Evolutionary conservation across 352 stramenopile species (phyloP), one percentile per base, ranked within the genome.

Genomic region (Globisporangium irregulare): DNA sequence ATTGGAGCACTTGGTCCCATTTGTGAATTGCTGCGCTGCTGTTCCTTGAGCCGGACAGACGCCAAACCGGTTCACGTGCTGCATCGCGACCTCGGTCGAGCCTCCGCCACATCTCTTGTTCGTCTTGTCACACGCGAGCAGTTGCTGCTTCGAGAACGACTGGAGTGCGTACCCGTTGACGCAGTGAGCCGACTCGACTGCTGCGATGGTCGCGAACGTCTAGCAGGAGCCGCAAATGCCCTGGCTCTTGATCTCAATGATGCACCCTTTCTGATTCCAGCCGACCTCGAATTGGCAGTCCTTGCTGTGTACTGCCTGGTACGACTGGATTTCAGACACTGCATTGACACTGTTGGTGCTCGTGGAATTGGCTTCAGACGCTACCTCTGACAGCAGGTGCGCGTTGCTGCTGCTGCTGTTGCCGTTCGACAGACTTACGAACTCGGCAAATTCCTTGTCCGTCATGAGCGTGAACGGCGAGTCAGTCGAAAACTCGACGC

Each of bases 151-250:
- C 29, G 87, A 97, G 24, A 98, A 86, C 70, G 27, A 87, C 73
- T n/a, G 90, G 68, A 2, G 74, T 25, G 86, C 79, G 12, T 79
- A 92, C 22, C 76, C 82, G 14, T 71, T 64, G 53, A 98, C 89
- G 29, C 88, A 96, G 71, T 97, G 84, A 9, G 82, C 92, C 12
- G 90, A 90, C 76, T 99, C 94, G 1, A 98, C 72, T 3, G 87
- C 93, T 8, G 90, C 89, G 15, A 96, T 79, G 1, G 92, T 92
- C 18, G 92, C 96, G 76, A 99, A 99, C 1, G 95, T 90, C 96
- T 97, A 99, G 79, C 97, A 99, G 9, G 91, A 97, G 55, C 97
- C 95, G 69, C 97, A 99, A 1, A 88, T 70, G 14, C 94, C 97
- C 75, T 99, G 97, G 76, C 99, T 92, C 59, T 98, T 97, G 38